Conservation (phyloP, 2,329 filamentous ascomycete species). For the Colletotrichum scovillei region DNA sequence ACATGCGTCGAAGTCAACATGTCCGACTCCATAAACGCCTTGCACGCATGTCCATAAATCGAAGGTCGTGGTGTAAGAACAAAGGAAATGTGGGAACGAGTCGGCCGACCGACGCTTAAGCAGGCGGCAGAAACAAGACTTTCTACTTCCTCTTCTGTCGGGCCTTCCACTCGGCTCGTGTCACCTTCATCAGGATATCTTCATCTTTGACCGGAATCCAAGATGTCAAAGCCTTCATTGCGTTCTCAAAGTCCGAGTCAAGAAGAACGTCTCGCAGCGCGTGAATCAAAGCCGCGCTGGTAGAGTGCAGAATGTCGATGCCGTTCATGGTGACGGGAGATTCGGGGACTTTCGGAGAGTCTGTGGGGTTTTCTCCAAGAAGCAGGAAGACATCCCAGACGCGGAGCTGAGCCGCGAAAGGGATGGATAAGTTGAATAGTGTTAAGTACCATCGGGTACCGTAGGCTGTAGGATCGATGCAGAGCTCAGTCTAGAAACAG, state of each 20-base stretch:
- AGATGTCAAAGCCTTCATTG: slow-evolving; percentile 95
- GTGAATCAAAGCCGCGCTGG: slow-evolving; percentile 89
- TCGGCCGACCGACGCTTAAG: neutral
- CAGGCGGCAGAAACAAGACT: slow-evolving; percentile 26
- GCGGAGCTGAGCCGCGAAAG: slow-evolving; percentile 91
- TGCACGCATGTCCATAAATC: slow-evolving; percentile 20
- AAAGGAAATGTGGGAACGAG: neutral
- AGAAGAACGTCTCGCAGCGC: slow-evolving; percentile 89
- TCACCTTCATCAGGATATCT: slow-evolving; percentile 91
- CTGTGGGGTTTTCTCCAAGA: slow-evolving; percentile 78
- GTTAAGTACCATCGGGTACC: slow-evolving; percentile 98
- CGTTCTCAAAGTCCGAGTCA: slow-evolving; percentile 95
- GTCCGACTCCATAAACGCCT: slow-evolving; percentile 26
- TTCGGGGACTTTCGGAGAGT: slow-evolving; percentile 35
- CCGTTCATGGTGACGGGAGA: slow-evolving; percentile 51
- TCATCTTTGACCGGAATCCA: slow-evolving; percentile 96
- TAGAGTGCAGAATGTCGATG: slow-evolving; percentile 89
- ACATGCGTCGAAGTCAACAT: slow-evolving; percentile 15
- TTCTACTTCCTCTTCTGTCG: slow-evolving; percentile 59
- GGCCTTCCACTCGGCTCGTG: slow-evolving; percentile 85
- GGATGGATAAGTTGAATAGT: slow-evolving; percentile 95
- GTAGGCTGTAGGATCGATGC: slow-evolving; percentile 90
- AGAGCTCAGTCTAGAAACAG: slow-evolving; percentile 71
- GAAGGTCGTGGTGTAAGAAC: neutral
- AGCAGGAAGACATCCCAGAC: slow-evolving; percentile 99